These are phyloP conservation scores for Annona cherimola DNA, from an alignment of 164 flowering plant species.

Conservation along the genomic window DNA sequence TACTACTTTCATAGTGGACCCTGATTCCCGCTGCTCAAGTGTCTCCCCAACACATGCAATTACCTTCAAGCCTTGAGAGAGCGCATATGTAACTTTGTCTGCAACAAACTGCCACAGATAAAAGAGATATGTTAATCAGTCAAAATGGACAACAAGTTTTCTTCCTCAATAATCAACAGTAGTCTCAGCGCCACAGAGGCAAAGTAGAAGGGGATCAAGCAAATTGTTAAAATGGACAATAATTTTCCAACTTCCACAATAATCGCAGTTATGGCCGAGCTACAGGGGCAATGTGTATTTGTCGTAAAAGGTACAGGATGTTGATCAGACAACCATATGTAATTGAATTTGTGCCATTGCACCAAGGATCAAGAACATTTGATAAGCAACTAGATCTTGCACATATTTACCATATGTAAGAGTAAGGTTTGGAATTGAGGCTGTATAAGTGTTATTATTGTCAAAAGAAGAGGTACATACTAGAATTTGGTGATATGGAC, in stretches of 20 bases:
- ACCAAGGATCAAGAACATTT: background rate
- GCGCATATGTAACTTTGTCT: conserved; percentile 84
- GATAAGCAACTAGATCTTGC: background rate
- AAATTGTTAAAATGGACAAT: background rate
- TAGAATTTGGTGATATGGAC: too few species aligned
- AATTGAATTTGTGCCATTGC: background rate
- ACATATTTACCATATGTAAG: background rate
- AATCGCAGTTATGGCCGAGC: background rate
- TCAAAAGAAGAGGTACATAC: too few species aligned
- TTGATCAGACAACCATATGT: background rate
- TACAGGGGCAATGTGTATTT: background rate
- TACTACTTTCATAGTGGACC: conserved; percentile 70
- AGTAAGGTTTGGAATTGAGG: background rate
- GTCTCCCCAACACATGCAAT: conserved; percentile 88
- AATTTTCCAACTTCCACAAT: background rate
- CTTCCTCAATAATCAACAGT: too few species aligned
- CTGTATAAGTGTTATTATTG: too few species aligned
- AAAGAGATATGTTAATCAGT: too few species aligned
- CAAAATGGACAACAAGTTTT: too few species aligned
- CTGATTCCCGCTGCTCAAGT: conserved; percentile 81
- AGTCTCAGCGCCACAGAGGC: too few species aligned
- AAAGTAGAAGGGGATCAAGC: too few species aligned
- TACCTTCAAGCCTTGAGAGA: conserved; percentile 71
- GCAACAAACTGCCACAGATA: conserved; percentile 58
- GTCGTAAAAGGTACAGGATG: background rate